phyloP scores from a whole-genome alignment of 805 yeast species.

The Kazachstania martiniae region DNA sequence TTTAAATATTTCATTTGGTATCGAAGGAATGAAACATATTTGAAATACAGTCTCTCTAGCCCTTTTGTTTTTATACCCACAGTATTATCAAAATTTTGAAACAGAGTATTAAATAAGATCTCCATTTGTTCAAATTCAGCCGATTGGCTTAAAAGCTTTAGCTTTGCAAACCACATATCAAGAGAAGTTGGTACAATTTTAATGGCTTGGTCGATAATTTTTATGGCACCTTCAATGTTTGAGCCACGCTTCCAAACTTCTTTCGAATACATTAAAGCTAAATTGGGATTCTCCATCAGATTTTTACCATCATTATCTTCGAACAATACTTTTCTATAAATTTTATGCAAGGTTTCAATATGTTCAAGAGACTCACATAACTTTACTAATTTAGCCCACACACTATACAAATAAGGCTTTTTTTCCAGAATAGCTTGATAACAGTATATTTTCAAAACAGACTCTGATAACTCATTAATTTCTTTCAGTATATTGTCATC shows the following conservation, averaged over 20 bases:
- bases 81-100: slow-evolving; percentile 30
- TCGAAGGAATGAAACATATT: slow-evolving; percentile 44
- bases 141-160: slow-evolving; percentile 47
- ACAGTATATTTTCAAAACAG: slow-evolving; percentile 33
- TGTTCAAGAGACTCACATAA: slow-evolving; percentile 26
- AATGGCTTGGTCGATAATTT: slow-evolving; percentile 41
- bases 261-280: slow-evolving; percentile 63
- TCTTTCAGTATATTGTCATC: slow-evolving; percentile 10
- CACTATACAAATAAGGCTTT: slow-evolving; percentile 35
- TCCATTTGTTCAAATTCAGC: slow-evolving; percentile 29
- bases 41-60: slow-evolving; percentile 46
- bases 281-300: slow-evolving; percentile 39
- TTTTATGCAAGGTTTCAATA: slow-evolving; percentile 28
- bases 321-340: slow-evolving; percentile 45
- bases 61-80: slow-evolving; percentile 18
- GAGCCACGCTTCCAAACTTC: slow-evolving; percentile 45
- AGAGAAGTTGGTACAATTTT: slow-evolving; percentile 35
- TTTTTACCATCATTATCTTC: slow-evolving; percentile 6
- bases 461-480: slow-evolving; percentile 15
- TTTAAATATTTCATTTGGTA: slow-evolving; percentile 25
- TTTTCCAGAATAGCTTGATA: slow-evolving; percentile 31
- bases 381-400: slow-evolving; percentile 41
- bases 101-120: slow-evolving; percentile 10
- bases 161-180: slow-evolving; percentile 60
- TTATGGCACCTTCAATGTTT: slow-evolving; percentile 42